Evolutionary conservation across 75 land plant genomes (phyloP), one percentile per base, ranked within the genome.

Genomic region (Ceratopteris richardii): DNA sequence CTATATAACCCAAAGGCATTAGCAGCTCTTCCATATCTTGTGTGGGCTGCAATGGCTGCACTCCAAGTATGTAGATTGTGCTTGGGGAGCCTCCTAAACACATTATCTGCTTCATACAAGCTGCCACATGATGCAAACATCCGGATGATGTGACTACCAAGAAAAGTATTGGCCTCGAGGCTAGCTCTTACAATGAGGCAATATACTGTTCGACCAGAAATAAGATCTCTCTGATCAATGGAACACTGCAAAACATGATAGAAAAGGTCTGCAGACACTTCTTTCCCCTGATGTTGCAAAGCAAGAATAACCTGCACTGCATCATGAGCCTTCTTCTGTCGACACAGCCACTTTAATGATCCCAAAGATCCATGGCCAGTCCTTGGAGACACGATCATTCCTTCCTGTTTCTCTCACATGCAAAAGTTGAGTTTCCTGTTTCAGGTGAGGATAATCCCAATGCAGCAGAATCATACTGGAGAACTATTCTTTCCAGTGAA

Each of bases 21-120:
- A 9, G 65, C 68, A 17, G 74, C 75, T 18, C 65, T 60, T 25
- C 66, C 74, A 61, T 55, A 52, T 0, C 31, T 71, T 13, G 81
- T 64, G 60, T 58, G 79, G 13, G 73, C 83, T 33, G 80, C 55
- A 40, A 83, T 71, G 63, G 82, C 29, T 18, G 72, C 66, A 46
- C 74, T 80, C 74, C 77, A 80, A 22, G 53, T 11, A 56, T 63
- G 70, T 54, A 41, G 41, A 37, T 21, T 56, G 19, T 73, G 69
- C 22, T 0, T 36, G 0, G 62, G 44, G 1, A 68, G 13, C 13
- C 13, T 40, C 9, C 13, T 14, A 40, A 40, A 40, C 42, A 40
- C 42, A 10, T 40, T 14, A 40, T 40, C 14, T 9, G 42, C 42
- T 40, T 40, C 42, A 40, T 40, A 14, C 42, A 40, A 40, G 42